phyloP scores from a whole-genome alignment of 2,329 filamentous ascomycete genomes.

The Clarireedia monteithiana region DNA sequence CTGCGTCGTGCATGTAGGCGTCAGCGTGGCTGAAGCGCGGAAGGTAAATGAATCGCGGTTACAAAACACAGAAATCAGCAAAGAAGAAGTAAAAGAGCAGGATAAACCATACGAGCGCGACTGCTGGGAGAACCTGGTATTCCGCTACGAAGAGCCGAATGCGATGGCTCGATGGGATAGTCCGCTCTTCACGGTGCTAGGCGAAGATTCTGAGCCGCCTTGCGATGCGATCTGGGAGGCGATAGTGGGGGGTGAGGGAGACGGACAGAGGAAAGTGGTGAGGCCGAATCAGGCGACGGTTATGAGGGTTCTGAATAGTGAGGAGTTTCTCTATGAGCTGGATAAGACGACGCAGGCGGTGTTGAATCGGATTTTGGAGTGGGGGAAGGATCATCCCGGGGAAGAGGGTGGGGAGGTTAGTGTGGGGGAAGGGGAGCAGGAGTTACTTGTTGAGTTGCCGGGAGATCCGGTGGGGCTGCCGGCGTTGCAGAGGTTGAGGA shows the following conservation, averaged over 20 bases:
- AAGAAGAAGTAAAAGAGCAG: slow-evolving; percentile 25
- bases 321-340: slow-evolving; percentile 72
- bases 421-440: slow-evolving; percentile 31
- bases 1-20: slow-evolving; percentile 63
- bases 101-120: slow-evolving; percentile 22
- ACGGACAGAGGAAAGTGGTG: slow-evolving; percentile 53
- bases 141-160: slow-evolving; percentile 80
- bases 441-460: slow-evolving; percentile 57
- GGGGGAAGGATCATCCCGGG: slow-evolving; percentile 54
- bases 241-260: slow-evolving; percentile 51
- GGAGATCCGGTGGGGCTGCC: slow-evolving; percentile 59
- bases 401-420: slow-evolving; percentile 46
- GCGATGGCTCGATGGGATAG: slow-evolving; percentile 80
- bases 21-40: slow-evolving; percentile 42
- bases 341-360: slow-evolving; percentile 74
- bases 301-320: slow-evolving; percentile 51
- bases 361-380: slow-evolving; percentile 60
- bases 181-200: slow-evolving; percentile 71
- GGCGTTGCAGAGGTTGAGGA: slow-evolving; percentile 67
- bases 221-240: slow-evolving; percentile 69
- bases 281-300: slow-evolving; percentile 71
- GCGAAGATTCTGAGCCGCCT: slow-evolving; percentile 63
- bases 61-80: slow-evolving; percentile 28
- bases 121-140: slow-evolving; percentile 35
- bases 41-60: slow-evolving; percentile 55